Evolutionary conservation across 768 basidiomycete species (phyloP).

Genomic region (Auriculariales sp.): DNA sequence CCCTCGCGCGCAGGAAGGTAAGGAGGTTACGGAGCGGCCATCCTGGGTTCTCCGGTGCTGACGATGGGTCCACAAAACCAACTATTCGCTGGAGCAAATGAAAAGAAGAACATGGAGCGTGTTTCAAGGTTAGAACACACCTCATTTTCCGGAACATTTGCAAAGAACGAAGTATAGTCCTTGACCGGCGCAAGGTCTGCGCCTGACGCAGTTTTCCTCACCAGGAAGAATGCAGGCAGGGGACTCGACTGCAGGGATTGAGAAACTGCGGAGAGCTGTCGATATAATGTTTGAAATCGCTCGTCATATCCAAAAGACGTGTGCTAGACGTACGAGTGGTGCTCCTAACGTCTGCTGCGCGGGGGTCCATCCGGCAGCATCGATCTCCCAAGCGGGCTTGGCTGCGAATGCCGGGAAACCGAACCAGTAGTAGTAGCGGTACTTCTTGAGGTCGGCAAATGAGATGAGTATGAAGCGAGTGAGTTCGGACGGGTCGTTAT

Average conservation of each 20-base stretch:
- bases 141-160: constrained; percentile 22
- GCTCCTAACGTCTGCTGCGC: too few relatives aligned
- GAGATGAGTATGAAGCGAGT: constrained; percentile 81
- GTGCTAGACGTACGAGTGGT: too few relatives aligned
- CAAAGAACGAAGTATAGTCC: constrained; percentile 44
- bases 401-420: constrained; percentile 85
- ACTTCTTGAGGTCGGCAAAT: constrained; percentile 95
- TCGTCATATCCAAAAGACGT: too few relatives aligned
- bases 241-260: too few relatives aligned
- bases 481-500: constrained; percentile 39
- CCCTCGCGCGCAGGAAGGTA: constrained; percentile 53
- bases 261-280: too few relatives aligned
- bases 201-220: constrained; percentile 11
- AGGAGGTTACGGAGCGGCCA: constrained; percentile 94
- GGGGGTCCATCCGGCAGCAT: constrained; percentile 39
- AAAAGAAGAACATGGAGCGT: constrained; percentile 4
- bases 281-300: too few relatives aligned
- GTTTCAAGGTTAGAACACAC: constrained; percentile 28
- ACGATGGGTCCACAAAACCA: constrained; percentile 76
- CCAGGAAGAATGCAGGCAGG: constrained; percentile 62
- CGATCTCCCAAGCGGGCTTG: constrained; percentile 83
- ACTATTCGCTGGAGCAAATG: constrained; percentile 27
- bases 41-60: constrained; percentile 56
- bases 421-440: constrained; percentile 97
- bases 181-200: constrained; percentile 35